Evolutionary conservation across 129 eudicot genomes (phyloP), one percentile per base, ranked within the genome.

Genomic region (Flaveria robusta): DNA sequence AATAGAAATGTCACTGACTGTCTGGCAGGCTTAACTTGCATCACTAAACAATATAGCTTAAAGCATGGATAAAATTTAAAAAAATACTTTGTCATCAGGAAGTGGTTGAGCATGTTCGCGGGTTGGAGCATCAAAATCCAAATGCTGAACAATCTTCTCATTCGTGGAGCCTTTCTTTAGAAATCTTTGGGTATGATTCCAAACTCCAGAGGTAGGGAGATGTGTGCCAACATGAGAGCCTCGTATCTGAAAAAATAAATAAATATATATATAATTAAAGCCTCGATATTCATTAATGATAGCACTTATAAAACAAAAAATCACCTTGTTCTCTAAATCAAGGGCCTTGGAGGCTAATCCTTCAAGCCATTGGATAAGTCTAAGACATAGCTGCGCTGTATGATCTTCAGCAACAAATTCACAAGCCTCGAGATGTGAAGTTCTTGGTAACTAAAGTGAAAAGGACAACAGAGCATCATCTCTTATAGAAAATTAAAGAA

Each of bases 111-210:
- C 88, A 84, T 83, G 86, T 87, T 94, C 94, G 24, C 99, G 97
- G 4, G 99, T 94, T 68, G 99, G 92, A 58, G 99, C 99, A 94
- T 94, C 99, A 87, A 94, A 94, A 86, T 94, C 99, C 89, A 94
- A 87, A 86, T 91, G 93, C 18, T 86, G 83, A 68, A 94, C 83
- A 27, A 86, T 84, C 59, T 86, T 87, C 39, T 71, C 85, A 77
- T 81, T 83, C 77, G 85, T 71, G 84, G 80, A 87, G 26, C 96
- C 93, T 75, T 83, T 91, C 83, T 84, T 84, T 6, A 94, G 77
- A 70, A 70, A 86, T 70, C 96, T 85, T 82, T 94, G 99, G 54
- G 99, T 94, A 72, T 94, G 86, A 81, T 86, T 96, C 99, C 99
- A 94, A 71, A 94, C 59, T 66, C 99, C 99, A 71, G 99, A 91